These are phyloP conservation scores for Kickxella alabastrina DNA, from an alignment of 192 early-diverging fungal genomes.

Conservation along the genomic window DNA sequence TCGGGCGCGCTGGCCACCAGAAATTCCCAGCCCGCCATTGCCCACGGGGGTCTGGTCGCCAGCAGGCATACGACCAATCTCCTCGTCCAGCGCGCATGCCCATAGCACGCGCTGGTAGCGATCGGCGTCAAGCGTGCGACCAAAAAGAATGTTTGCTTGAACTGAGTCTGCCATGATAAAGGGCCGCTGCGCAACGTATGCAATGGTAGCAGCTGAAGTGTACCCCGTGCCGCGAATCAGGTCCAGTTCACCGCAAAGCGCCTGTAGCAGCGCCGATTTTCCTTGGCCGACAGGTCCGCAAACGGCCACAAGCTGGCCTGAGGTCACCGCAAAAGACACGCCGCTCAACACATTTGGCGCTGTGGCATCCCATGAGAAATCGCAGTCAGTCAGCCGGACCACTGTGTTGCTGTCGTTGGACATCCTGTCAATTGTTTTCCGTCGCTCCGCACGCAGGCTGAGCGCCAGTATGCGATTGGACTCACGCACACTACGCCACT, in stretches of 20 bases:
- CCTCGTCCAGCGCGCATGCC: conserved; percentile 53
- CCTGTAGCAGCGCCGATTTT: conserved; percentile 58
- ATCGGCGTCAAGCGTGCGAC: conserved; percentile 44
- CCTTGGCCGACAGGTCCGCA: conserved; percentile 56
- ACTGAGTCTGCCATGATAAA: conserved; percentile 75
- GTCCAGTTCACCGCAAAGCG: conserved; percentile 54
- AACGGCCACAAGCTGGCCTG: conserved; percentile 52
- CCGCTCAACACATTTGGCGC: conserved; percentile 24
- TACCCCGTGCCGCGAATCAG: conserved; percentile 20
- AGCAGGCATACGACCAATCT: conserved; percentile 53
- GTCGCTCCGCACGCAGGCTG: conserved; percentile 4
- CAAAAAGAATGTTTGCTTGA: conserved; percentile 63
- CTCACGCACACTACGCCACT: conserved; percentile 10
- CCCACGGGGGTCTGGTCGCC: conserved; percentile 23
- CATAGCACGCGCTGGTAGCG: conserved; percentile 47
- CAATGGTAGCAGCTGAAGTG: conserved; percentile 35
- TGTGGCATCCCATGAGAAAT: conserved; percentile 6
- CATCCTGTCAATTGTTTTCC: background rate
- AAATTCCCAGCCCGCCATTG: conserved; percentile 28
- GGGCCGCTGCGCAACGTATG: conserved; percentile 71
- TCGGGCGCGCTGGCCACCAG: conserved; percentile 79
- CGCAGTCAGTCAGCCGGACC: background rate
- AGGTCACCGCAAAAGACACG: conserved; percentile 48
- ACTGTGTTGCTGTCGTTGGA: background rate
- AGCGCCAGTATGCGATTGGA: conserved; percentile 16